These are phyloP conservation scores for Geosmithia putterillii DNA, from an alignment of 2,329 filamentous ascomycete species.

Conservation along the genomic window DNA sequence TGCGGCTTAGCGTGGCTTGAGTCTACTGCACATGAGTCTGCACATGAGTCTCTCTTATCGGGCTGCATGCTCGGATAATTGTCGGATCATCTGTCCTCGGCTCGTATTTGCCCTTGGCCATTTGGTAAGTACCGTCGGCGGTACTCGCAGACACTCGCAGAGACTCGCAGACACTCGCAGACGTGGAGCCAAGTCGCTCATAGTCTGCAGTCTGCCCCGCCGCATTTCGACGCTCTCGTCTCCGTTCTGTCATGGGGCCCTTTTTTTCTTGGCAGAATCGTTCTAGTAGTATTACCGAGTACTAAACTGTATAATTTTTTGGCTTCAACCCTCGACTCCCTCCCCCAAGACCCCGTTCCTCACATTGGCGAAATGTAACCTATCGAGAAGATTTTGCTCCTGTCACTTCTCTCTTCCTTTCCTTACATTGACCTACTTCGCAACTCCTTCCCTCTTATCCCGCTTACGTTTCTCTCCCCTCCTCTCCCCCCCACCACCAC, in stretches of 20 bases:
- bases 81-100: slow-evolving; percentile 1
- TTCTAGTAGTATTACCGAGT: no score
- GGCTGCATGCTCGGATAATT: slow-evolving; percentile 2
- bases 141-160: no score
- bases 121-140: no score
- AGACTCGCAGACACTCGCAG: no score
- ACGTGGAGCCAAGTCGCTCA: background rate
- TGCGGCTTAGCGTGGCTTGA: slow-evolving; percentile 22
- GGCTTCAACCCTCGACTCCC: background rate
- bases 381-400: background rate
- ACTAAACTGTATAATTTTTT: background rate
- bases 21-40: slow-evolving; percentile 5
- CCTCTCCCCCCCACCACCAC: background rate
- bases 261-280: background rate
- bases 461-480: no score
- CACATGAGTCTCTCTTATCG: slow-evolving; percentile 8
- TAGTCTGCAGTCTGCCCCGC: background rate
- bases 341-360: background rate
- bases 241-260: background rate
- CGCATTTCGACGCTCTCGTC: background rate
- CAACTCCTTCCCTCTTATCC: no score
- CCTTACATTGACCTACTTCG: background rate
- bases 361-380: no score
- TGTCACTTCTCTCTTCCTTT: background rate
- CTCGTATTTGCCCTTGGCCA: no score